Conservation (phyloP, 2,329 filamentous ascomycete genomes). For the Penicillium sclerotigenum region DNA sequence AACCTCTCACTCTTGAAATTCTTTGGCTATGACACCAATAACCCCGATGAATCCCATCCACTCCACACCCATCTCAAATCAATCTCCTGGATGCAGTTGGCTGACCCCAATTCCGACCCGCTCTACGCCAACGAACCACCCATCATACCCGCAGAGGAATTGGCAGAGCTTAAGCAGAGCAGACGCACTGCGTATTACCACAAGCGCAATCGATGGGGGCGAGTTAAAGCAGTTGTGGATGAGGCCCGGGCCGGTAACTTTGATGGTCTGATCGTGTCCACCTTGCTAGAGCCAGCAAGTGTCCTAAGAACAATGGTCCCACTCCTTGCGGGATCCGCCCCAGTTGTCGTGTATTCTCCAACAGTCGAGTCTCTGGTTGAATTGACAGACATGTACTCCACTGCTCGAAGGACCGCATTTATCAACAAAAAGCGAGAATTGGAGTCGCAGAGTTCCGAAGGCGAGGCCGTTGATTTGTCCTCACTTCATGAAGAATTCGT, state of each 20-base stretch:
- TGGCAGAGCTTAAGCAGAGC: conserved; percentile 72
- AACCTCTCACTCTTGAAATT: conserved; percentile 86
- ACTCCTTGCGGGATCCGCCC: conserved; percentile 75
- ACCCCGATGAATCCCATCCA: conserved; percentile 66
- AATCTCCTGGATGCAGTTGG: conserved; percentile 86
- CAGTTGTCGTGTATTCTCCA: conserved; percentile 80
- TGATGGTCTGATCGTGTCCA: conserved; percentile 78
- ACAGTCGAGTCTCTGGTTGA: conserved; percentile 73
- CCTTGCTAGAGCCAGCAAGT: conserved; percentile 73
- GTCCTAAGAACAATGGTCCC: conserved; percentile 74
- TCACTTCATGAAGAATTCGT: conserved; percentile 67
- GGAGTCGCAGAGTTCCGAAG: conserved; percentile 15
- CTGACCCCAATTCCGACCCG: conserved; percentile 71
- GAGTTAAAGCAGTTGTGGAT: conserved; percentile 69
- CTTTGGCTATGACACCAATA: conserved; percentile 76
- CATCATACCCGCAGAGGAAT: conserved; percentile 55
- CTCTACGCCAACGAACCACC: conserved; percentile 68
- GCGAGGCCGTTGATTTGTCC: conserved; percentile 19
- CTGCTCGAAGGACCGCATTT: conserved; percentile 73
- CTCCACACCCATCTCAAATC: conserved; percentile 77
- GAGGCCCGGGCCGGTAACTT: conserved; percentile 72
- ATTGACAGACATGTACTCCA: conserved; percentile 80
- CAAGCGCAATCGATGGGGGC: conserved; percentile 80
- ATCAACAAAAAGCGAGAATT: conserved; percentile 38
- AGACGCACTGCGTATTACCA: conserved; percentile 83